These are phyloP conservation scores for Polygonum maritimum DNA, from an alignment of 148 eudicot species.

Conservation along the genomic window DNA sequence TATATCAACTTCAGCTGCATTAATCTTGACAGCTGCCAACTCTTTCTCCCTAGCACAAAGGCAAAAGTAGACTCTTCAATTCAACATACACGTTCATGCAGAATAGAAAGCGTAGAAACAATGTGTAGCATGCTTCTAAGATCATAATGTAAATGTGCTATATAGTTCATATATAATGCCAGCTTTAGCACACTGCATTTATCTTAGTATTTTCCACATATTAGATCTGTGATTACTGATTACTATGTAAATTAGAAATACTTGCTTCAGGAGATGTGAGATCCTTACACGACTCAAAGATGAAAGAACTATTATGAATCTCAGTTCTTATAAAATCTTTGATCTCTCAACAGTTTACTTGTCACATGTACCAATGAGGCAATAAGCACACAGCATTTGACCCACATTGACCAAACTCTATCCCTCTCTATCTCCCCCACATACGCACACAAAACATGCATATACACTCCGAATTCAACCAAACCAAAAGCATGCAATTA, in stretches of 20 bases:
- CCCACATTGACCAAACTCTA: not conserved
- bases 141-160: not conserved
- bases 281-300: not conserved
- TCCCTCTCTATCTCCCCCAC: not conserved
- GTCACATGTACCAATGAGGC: not conserved
- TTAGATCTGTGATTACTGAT: not conserved
- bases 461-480: not conserved
- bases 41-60: slow-evolving; percentile 61
- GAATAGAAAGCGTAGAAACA: not conserved
- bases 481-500: not conserved
- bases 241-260: not conserved
- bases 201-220: not conserved
- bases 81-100: not conserved
- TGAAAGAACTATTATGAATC: not conserved
- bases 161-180: not conserved
- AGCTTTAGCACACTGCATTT: not conserved
- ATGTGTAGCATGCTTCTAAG: not conserved
- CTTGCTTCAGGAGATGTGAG: not conserved
- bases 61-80: not conserved
- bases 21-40: slow-evolving; percentile 91
- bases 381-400: not conserved
- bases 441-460: not conserved
- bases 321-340: not conserved
- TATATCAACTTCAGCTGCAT: slow-evolving; percentile 74
- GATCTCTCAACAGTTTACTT: not conserved